Percentiles rank a stretch among this genome's conserved stretches.
Evolutionary conservation across 2,329 filamentous ascomycete species (phyloP).

Genomic region (Stemphylium lycopersici): DNA sequence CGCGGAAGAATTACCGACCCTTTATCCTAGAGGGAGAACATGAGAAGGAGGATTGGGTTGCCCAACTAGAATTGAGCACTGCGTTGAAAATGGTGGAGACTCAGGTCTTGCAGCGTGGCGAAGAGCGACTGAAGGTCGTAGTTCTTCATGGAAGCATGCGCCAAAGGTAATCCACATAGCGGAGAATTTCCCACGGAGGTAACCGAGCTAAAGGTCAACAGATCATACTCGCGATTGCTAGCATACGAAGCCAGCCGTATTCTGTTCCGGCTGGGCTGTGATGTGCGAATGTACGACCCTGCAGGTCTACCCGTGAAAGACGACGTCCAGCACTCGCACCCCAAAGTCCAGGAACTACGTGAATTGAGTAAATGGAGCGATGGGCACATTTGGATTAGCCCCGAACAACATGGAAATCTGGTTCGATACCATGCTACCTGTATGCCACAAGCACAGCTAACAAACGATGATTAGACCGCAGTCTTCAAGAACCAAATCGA

Average conservation of each 20-base stretch:
- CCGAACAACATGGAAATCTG: conserved; percentile 70
- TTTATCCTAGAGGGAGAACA: conserved; percentile 57
- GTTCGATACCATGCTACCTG: conserved; percentile 41
- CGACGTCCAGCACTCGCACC: conserved; percentile 62
- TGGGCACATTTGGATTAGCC: conserved; percentile 69
- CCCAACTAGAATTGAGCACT: conserved; percentile 61
- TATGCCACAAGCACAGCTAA: conserved; percentile 1
- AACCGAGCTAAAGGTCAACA: conserved; percentile 17
- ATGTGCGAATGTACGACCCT: conserved; percentile 68
- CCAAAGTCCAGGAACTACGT: conserved; percentile 68
- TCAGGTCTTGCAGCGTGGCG: conserved; percentile 49
- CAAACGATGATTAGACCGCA: conserved; percentile 54
- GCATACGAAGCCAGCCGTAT: conserved; percentile 66
- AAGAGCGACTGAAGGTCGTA: conserved; percentile 60
- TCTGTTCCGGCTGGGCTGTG: conserved; percentile 68
- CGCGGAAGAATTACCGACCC: conserved; percentile 61
- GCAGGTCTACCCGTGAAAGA: conserved; percentile 67
- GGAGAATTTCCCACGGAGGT: too few relatives aligned
- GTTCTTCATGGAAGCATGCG: conserved; percentile 68
- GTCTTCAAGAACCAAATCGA: conserved; percentile 75
- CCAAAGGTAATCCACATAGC: conserved; percentile 35
- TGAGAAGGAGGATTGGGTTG: conserved; percentile 61
- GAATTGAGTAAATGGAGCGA: conserved; percentile 68
- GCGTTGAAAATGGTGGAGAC: conserved; percentile 58
- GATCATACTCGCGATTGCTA: conserved; percentile 66